A percentile compares a stretch with the other conserved stretches of the same genome.
These are phyloP conservation scores for Pythium volutum DNA, from an alignment of 352 stramenopile genomes.

Conservation along the genomic window DNA sequence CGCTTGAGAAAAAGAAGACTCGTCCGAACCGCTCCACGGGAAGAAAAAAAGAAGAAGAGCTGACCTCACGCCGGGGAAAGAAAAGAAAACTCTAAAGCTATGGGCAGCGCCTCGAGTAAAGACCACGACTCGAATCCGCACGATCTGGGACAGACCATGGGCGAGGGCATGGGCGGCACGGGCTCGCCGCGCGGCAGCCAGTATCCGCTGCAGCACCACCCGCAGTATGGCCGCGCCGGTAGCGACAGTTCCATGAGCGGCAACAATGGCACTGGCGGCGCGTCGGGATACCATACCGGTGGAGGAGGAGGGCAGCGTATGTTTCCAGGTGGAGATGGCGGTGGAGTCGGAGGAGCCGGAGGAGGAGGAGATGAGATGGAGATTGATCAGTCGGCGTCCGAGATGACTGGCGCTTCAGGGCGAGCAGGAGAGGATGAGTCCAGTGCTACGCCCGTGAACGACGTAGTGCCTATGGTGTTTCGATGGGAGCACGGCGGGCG, in stretches of 20 bases:
- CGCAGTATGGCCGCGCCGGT: constrained; percentile 48
- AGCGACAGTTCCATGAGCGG: constrained; percentile 27
- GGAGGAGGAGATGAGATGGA: constrained; percentile 55
- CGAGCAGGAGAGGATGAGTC: constrained; percentile 24
- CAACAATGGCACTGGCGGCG: constrained; percentile 15
- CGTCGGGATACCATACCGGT: neutral
- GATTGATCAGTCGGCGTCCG: constrained; percentile 46
- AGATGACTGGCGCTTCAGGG: constrained; percentile 26
- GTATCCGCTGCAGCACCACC: constrained; percentile 67
- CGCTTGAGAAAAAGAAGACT: too few relatives aligned
- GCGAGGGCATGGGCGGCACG: constrained; percentile 28
- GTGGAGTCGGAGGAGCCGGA: neutral
- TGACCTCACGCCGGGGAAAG: neutral
- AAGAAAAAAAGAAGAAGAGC: neutral
- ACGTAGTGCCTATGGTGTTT: constrained; percentile 94
- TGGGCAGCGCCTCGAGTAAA: constrained; percentile 85
- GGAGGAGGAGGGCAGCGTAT: constrained; percentile 16
- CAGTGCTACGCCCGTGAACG: constrained; percentile 20
- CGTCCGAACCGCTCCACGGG: too few relatives aligned
- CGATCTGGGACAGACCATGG: constrained; percentile 58
- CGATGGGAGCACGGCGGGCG: constrained; percentile 97
- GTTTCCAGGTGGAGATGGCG: constrained; percentile 3
- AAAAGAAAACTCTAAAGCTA: constrained; percentile 18
- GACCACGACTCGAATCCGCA: constrained; percentile 77
- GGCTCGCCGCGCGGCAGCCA: constrained; percentile 24